Evolutionary conservation across 1,284 basidiomycete genomes (phyloP).

Genomic region (Austroboletus novae-zelandiae): DNA sequence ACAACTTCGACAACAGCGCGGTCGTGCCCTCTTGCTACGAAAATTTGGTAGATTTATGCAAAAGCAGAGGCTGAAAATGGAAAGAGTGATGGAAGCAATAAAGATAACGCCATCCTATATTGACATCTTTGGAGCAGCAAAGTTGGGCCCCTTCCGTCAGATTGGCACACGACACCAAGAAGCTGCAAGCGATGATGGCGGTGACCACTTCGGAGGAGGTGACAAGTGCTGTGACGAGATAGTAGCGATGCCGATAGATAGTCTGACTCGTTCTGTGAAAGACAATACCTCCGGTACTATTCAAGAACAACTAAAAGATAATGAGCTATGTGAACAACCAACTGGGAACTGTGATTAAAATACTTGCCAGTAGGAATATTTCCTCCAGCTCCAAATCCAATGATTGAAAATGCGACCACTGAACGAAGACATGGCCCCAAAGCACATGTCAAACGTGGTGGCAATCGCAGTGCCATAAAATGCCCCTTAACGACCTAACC

Average conservation of each 20-base stretch:
- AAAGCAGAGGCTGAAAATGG: constrained; percentile 15
- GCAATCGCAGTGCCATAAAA: constrained; percentile 15
- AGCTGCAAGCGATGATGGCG: constrained; percentile 6
- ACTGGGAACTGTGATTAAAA: constrained; percentile 13
- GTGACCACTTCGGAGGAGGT: constrained; percentile 8
- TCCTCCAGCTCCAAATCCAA: constrained; percentile 16
- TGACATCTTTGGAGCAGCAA: constrained; percentile 15
- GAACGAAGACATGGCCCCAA: constrained; percentile 14
- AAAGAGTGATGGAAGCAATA: constrained; percentile 16
- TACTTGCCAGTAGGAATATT: constrained; percentile 16
- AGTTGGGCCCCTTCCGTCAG: constrained; percentile 11
- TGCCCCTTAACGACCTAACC: constrained; percentile 15
- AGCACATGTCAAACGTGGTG: constrained; percentile 14
- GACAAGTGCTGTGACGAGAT: constrained; percentile 16
- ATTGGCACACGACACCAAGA: constrained; percentile 13
- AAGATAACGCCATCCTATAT: constrained; percentile 23
- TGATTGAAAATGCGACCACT: constrained; percentile 9
- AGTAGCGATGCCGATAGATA: constrained; percentile 9
- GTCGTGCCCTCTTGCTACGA: constrained; percentile 16
- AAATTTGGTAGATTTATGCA: constrained; percentile 18
- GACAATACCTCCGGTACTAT: constrained; percentile 15
- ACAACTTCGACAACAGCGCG: constrained; percentile 14
- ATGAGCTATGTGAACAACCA: not conserved
- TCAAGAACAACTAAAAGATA: constrained; percentile 6
- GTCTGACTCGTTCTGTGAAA: not conserved